phyloP scores from a whole-genome alignment of 306 rosid species.

The Carpinus fangiana region DNA sequence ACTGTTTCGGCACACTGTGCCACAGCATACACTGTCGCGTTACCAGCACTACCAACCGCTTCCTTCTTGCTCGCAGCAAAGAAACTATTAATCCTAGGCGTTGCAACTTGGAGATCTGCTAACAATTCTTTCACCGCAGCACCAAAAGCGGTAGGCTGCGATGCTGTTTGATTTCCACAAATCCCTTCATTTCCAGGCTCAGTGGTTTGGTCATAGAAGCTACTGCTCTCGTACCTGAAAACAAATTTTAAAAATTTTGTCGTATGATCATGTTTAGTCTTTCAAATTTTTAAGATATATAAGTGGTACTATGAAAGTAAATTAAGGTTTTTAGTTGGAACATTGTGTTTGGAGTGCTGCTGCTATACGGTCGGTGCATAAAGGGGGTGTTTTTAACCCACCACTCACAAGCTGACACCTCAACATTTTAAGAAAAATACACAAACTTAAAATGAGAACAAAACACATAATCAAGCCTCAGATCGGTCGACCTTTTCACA shows the following conservation, averaged over 20 bases:
- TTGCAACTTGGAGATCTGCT: conserved; percentile 31
- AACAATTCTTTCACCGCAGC: conserved; percentile 23
- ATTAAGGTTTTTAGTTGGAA: too few species aligned
- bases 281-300: too few species aligned
- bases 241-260: too few species aligned
- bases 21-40: conserved; percentile 42
- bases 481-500: too few species aligned
- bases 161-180: conserved; percentile 30
- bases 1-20: conserved; percentile 65
- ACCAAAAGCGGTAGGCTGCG: conserved; percentile 20
- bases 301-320: too few species aligned
- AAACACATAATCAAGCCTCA: too few species aligned
- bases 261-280: too few species aligned
- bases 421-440: too few species aligned
- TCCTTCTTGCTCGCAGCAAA: conserved; percentile 43
- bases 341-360: too few species aligned
- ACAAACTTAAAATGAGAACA: too few species aligned
- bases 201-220: conserved; percentile 39
- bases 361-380: conserved; percentile 6
- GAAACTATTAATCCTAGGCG: conserved; percentile 41
- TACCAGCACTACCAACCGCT: conserved; percentile 17
- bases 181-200: conserved; percentile 28
- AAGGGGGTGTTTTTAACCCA: conserved; percentile 39
- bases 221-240: conserved; percentile 44
- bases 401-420: too few species aligned